Evolutionary conservation across 1,284 basidiomycete genomes (phyloP).

Genomic region (Calocybe gambosa): DNA sequence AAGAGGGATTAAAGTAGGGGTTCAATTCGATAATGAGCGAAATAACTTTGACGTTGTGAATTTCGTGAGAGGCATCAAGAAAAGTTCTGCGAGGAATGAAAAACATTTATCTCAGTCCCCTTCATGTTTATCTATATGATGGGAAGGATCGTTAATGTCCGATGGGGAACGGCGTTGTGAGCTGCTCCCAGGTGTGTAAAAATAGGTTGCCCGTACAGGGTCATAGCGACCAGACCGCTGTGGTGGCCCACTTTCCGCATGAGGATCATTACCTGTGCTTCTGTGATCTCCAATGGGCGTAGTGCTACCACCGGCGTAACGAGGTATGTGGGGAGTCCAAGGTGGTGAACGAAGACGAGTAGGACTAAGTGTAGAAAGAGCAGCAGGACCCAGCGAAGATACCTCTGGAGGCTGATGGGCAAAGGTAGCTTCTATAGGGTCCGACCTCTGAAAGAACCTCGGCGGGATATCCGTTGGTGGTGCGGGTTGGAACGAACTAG

Average conservation of each 20-base stretch:
- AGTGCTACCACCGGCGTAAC: constrained; percentile 21
- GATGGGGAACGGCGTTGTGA: constrained; percentile 8
- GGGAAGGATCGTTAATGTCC: constrained; percentile 8
- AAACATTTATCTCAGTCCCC: neutral
- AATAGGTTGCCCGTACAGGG: constrained; percentile 37
- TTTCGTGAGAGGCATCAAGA: constrained; percentile 26
- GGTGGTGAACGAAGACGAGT: constrained; percentile 28
- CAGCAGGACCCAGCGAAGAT: constrained; percentile 24
- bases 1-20: constrained; percentile 17
- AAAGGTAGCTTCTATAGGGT: constrained; percentile 31
- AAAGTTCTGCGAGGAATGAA: constrained; percentile 10
- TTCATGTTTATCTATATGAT: constrained; percentile 5
- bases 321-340: constrained; percentile 31
- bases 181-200: constrained; percentile 13
- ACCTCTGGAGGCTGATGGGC: constrained; percentile 38
- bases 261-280: neutral
- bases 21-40: constrained; percentile 23
- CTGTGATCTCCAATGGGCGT: constrained; percentile 19
- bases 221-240: constrained; percentile 39
- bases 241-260: constrained; percentile 15
- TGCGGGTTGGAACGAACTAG: constrained; percentile 5
- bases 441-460: constrained; percentile 20
- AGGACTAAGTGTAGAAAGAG: constrained; percentile 50
- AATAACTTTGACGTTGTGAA: constrained; percentile 23
- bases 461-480: constrained; percentile 1